Conservation (phyloP, 2,329 filamentous ascomycete genomes). For the Fusarium solani-melongenae region DNA sequence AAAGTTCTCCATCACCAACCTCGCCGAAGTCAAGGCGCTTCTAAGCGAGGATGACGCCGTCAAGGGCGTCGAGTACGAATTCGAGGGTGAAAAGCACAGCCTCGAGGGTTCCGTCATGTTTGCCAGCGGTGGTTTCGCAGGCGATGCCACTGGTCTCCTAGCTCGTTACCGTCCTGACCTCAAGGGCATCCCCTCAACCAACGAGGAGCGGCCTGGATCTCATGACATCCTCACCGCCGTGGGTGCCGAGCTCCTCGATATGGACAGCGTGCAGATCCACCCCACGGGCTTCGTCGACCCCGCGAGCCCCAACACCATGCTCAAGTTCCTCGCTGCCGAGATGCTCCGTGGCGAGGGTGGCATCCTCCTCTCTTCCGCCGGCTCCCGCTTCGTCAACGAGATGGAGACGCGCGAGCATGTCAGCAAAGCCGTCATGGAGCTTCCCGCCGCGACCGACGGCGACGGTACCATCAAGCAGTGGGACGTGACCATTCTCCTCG, state of each 20-base stretch:
- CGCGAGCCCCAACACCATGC: constrained; percentile 52
- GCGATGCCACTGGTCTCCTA: constrained; percentile 68
- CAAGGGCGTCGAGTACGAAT: constrained; percentile 63
- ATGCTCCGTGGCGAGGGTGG: constrained; percentile 72
- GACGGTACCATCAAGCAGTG: constrained; percentile 59
- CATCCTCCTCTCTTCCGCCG: constrained; percentile 59
- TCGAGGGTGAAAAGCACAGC: constrained; percentile 49
- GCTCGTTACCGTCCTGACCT: constrained; percentile 69
- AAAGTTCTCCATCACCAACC: constrained; percentile 63
- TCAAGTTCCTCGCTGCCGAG: constrained; percentile 74
- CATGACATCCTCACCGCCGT: constrained; percentile 56
- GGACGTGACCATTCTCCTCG: constrained; percentile 68
- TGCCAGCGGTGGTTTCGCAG: constrained; percentile 70
- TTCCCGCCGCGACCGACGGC: constrained; percentile 44
- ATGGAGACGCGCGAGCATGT: constrained; percentile 68
- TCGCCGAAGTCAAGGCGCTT: constrained; percentile 64
- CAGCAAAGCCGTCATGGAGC: constrained; percentile 62
- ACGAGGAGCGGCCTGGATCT: constrained; percentile 67
- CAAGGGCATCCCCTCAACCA: constrained; percentile 69
- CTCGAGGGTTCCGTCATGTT: constrained; percentile 65
- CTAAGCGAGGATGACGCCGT: constrained; percentile 52
- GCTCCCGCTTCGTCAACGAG: constrained; percentile 71
- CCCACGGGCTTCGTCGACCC: constrained; percentile 73
- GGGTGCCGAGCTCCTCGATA: constrained; percentile 59
- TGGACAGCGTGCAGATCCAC: constrained; percentile 71